phyloP scores from a whole-genome alignment of 495 filamentous ascomycete species.

The Sabuloglossum arenarium region DNA sequence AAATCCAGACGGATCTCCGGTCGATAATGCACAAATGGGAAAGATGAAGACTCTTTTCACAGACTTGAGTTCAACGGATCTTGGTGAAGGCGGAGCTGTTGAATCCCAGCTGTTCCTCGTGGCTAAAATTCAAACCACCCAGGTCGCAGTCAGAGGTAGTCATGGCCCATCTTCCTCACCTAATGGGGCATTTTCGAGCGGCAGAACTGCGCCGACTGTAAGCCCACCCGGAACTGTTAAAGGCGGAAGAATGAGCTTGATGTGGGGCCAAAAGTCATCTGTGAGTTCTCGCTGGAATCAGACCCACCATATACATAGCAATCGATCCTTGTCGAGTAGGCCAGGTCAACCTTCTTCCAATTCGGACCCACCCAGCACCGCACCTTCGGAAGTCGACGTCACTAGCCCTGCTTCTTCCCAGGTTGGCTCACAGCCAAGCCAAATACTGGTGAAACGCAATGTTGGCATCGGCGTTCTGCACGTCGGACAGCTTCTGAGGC shows the following conservation, averaged over 20 bases:
- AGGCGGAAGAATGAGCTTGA: conserved; percentile 56
- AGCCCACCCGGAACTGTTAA: conserved; percentile 17
- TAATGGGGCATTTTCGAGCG: neutral
- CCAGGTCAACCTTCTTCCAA: conserved; percentile 11
- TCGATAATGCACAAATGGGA: conserved; percentile 31
- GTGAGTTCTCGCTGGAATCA: conserved; percentile 1
- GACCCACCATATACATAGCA: neutral
- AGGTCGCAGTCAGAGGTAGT: conserved; percentile 18
- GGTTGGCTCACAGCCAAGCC: conserved; percentile 9
- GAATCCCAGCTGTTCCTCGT: conserved; percentile 59
- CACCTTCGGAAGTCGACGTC: neutral
- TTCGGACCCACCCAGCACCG: conserved; percentile 4
- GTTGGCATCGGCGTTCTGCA: conserved; percentile 57
- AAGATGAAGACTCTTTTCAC: conserved; percentile 74
- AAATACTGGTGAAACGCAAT: conserved; percentile 27
- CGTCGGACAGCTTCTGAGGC: conserved; percentile 43
- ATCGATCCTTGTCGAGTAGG: neutral
- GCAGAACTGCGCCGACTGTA: neutral
- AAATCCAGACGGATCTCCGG: conserved; percentile 45
- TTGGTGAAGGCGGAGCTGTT: conserved; percentile 49
- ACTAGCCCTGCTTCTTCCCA: conserved; percentile 20
- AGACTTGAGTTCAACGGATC: conserved; percentile 60
- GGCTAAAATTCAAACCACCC: conserved; percentile 52
- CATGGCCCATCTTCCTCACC: neutral
- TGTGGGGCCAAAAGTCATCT: conserved; percentile 38